A percentile compares a stretch with the other conserved stretches of the same genome.
phyloP scores from a whole-genome alignment of 2,329 filamentous ascomycete species.

The Colletotrichum eremochloae region DNA sequence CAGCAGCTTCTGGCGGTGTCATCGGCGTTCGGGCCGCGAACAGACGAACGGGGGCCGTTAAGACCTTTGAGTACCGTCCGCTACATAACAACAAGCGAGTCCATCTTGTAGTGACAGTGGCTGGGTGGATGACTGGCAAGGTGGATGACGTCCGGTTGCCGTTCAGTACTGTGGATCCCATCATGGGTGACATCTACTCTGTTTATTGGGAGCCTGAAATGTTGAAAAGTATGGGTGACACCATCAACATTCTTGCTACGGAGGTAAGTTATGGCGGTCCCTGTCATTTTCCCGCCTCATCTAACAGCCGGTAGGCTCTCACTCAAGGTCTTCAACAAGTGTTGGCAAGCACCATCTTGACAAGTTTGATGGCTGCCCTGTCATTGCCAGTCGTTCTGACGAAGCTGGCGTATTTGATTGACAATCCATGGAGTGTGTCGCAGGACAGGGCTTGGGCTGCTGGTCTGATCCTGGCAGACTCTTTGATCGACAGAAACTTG shows the following conservation, averaged over 20 bases:
- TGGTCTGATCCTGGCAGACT: slow-evolving; percentile 93
- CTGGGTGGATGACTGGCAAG: slow-evolving; percentile 98
- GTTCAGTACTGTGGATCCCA: slow-evolving; percentile 94
- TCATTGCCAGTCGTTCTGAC: slow-evolving; percentile 93
- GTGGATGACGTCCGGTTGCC: slow-evolving; percentile 96
- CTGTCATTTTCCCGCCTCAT: background rate
- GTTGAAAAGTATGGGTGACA: slow-evolving; percentile 97
- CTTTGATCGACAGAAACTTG: slow-evolving; percentile 89
- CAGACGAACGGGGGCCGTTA: slow-evolving; percentile 89
- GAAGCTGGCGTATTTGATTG: slow-evolving; percentile 95
- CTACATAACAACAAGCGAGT: slow-evolving; percentile 98
- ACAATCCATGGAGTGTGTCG: slow-evolving; percentile 99
- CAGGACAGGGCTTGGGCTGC: slow-evolving; percentile 89
- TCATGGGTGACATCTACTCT: slow-evolving; percentile 99
- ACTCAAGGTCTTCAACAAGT: slow-evolving; percentile 97
- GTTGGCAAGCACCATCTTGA: slow-evolving; percentile 88
- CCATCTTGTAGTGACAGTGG: slow-evolving; percentile 94
- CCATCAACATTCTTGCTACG: slow-evolving; percentile 97
- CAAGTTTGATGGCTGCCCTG: slow-evolving; percentile 90
- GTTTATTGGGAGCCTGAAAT: slow-evolving; percentile 98
- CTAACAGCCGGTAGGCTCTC: slow-evolving; percentile 75
- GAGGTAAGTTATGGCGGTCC: slow-evolving; percentile 75
- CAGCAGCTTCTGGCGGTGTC: slow-evolving; percentile 86
- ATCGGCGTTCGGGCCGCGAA: slow-evolving; percentile 90
- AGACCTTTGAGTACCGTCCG: slow-evolving; percentile 96